These are phyloP conservation scores for Neurospora sp. DNA, from an alignment of 495 filamentous ascomycete species.

Conservation along the genomic window DNA sequence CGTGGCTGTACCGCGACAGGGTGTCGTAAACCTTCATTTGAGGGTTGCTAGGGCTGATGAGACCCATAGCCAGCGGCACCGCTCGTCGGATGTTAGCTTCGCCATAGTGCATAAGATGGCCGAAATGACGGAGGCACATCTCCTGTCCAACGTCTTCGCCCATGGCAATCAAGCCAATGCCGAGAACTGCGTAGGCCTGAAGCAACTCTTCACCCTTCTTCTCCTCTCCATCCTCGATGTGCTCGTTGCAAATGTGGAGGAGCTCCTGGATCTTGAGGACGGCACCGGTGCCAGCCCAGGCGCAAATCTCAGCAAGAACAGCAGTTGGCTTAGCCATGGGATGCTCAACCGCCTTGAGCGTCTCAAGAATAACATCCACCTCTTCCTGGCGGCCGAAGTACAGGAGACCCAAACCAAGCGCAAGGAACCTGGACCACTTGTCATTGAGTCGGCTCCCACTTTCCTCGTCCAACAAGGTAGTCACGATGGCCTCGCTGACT, in stretches of 20 bases:
- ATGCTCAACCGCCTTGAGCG: slow-evolving; percentile 89
- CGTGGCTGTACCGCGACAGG: slow-evolving; percentile 94
- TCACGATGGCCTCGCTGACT: slow-evolving; percentile 79
- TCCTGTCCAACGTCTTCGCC: slow-evolving; percentile 97
- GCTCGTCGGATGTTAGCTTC: slow-evolving; percentile 93
- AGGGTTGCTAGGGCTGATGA: slow-evolving; percentile 93
- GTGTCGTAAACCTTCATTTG: slow-evolving; percentile 99
- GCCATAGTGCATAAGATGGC: slow-evolving; percentile 98
- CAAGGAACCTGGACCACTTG: slow-evolving; percentile 97
- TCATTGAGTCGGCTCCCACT: slow-evolving; percentile 79
- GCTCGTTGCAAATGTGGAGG: slow-evolving; percentile 93
- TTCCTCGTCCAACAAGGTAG: slow-evolving; percentile 84
- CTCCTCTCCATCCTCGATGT: slow-evolving; percentile 82
- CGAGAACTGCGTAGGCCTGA: slow-evolving; percentile 92
- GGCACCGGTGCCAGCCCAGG: slow-evolving; percentile 94
- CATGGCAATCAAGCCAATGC: slow-evolving; percentile 91
- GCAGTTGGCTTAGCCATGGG: slow-evolving; percentile 86
- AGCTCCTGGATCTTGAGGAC: slow-evolving; percentile 95
- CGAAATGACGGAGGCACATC: slow-evolving; percentile 96
- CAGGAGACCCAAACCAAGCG: slow-evolving; percentile 82
- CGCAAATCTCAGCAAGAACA: slow-evolving; percentile 88
- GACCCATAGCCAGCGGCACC: slow-evolving; percentile 93
- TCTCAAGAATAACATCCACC: slow-evolving; percentile 89
- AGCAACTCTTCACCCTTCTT: slow-evolving; percentile 90
- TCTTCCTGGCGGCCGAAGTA: slow-evolving; percentile 97